A percentile compares a stretch with the other conserved stretches of the same genome.
Evolutionary conservation across 192 early-diverging fungal species (phyloP).

Genomic region (Coemansia sp.): DNA sequence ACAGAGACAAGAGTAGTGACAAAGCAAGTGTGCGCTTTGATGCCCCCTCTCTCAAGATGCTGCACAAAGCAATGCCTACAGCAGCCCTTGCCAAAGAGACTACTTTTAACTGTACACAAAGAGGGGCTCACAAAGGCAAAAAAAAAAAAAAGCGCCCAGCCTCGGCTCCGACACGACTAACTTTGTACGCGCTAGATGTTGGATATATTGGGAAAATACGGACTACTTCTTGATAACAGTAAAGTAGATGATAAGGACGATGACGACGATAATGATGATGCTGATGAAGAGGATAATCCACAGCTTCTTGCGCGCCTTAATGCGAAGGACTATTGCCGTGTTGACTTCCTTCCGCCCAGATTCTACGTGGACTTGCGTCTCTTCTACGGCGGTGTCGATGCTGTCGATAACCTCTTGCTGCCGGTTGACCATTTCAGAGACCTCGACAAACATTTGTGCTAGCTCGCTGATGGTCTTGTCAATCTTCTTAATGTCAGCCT

Average conservation of each 20-base stretch:
- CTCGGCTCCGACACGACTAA: not conserved
- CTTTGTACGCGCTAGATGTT: not conserved
- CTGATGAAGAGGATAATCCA: constrained; percentile 51
- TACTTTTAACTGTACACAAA: not conserved
- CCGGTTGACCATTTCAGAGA: constrained; percentile 54
- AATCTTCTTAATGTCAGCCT: constrained; percentile 54
- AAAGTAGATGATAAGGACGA: constrained; percentile 59
- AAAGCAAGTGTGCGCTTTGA: not conserved
- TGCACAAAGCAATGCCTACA: constrained; percentile 5
- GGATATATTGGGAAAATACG: not conserved
- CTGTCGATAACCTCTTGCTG: constrained; percentile 58
- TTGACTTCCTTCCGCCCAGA: constrained; percentile 47
- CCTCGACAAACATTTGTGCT: constrained; percentile 51
- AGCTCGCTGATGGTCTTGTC: constrained; percentile 52
- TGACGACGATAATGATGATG: constrained; percentile 52
- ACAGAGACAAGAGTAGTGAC: not conserved
- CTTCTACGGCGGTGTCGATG: constrained; percentile 51
- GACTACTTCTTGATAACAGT: constrained; percentile 52
- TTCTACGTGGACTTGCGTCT: constrained; percentile 45
- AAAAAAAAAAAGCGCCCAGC: not conserved
- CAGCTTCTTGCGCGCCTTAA: constrained; percentile 56
- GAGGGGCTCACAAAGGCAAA: not conserved
- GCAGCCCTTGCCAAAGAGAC: not conserved
- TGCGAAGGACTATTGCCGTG: constrained; percentile 51
- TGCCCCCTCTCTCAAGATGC: not conserved